Percentiles rank a stretch among this genome's conserved stretches.
phyloP scores from a whole-genome alignment of 495 filamentous ascomycete genomes.

The Recurvomyces mirabilis region DNA sequence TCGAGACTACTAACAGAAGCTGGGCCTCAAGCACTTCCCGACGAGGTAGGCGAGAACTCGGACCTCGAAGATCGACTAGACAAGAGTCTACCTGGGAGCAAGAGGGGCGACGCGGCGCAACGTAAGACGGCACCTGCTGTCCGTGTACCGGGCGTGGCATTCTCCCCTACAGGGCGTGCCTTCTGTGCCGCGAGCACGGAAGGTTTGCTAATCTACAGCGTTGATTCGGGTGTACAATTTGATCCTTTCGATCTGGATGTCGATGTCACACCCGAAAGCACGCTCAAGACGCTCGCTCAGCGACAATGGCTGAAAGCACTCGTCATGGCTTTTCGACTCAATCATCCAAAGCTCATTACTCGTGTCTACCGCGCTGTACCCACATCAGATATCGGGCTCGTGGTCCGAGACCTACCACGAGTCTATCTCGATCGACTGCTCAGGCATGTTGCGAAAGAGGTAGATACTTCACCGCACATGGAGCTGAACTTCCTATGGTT shows the following conservation, averaged over 20 bases:
- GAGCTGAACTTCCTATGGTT: constrained; percentile 93
- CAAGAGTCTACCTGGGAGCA: constrained; percentile 73
- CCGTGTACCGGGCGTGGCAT: constrained; percentile 72
- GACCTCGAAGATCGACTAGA: constrained; percentile 81
- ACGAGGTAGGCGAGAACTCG: constrained; percentile 77
- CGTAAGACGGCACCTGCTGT: constrained; percentile 70
- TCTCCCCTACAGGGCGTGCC: constrained; percentile 74
- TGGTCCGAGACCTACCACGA: constrained; percentile 65
- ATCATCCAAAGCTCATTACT: constrained; percentile 63
- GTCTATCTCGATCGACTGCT: constrained; percentile 79
- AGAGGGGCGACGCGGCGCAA: constrained; percentile 68
- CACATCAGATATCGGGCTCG: constrained; percentile 58
- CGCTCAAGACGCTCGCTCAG: constrained; percentile 61
- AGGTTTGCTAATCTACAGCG: constrained; percentile 80
- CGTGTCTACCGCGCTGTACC: constrained; percentile 79
- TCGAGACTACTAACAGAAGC: constrained; percentile 83
- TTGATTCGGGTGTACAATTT: constrained; percentile 66
- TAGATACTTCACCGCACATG: constrained; percentile 82
- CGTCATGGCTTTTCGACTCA: constrained; percentile 93
- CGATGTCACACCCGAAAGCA: constrained; percentile 73
- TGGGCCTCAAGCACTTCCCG: constrained; percentile 69
- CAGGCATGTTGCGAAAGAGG: constrained; percentile 72
- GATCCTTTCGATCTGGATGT: constrained; percentile 96
- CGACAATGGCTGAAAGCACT: constrained; percentile 81
- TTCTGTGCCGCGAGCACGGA: constrained; percentile 96